Evolutionary conservation across 176 grass and related monocot genomes (phyloP), one percentile per base, ranked within the genome.

Genomic region (Rhynchospora pubera): DNA sequence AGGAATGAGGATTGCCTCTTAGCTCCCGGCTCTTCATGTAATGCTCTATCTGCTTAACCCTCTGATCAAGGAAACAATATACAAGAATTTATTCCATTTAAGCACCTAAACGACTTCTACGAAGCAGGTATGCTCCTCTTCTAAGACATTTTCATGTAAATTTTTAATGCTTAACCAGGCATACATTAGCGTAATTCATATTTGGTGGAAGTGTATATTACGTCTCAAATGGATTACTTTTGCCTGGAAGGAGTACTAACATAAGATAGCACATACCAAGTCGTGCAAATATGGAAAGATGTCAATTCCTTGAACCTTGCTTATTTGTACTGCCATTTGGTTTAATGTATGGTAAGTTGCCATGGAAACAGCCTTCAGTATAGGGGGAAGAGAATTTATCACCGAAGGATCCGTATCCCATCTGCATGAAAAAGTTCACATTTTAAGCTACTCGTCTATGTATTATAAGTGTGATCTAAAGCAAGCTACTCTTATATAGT

Each of bases 21-120:
- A 15, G 24, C 56, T 77, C 83, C 47, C 83, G 64, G 16, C 10
- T 65, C 22, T 85, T 79, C 83, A 85, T 79, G 44, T 85, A 79
- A 34, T 47, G 32, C n/a, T 79, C 12, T 23, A 85, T 66, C 60
- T 85, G 83, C 42, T 68, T 85, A 52, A 10, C 22, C 34, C 83
- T 85, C 83, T 79, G 58, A 30, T 65, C 15, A 9, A 58, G 32
- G 11, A 16, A 47, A 6, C 58, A 65, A 21, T 57, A 32, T n/a
- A 2, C 5, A 43, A 4, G 22, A 48, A 22, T 5, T 56, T 7
- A 16, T 77, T 22, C 21, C 2, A 23, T 56, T 9, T 13, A 77
- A 77, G 65, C 13, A 43, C 10, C 48, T 9, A 51, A 51, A 51
- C 7, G 10, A 51, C 48, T 11, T 39, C 34, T 39, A 39, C 0